Base-by-base conservation (phyloP, 2,329 filamentous ascomycete genomes). In the Aspergillus sojae region DNA sequence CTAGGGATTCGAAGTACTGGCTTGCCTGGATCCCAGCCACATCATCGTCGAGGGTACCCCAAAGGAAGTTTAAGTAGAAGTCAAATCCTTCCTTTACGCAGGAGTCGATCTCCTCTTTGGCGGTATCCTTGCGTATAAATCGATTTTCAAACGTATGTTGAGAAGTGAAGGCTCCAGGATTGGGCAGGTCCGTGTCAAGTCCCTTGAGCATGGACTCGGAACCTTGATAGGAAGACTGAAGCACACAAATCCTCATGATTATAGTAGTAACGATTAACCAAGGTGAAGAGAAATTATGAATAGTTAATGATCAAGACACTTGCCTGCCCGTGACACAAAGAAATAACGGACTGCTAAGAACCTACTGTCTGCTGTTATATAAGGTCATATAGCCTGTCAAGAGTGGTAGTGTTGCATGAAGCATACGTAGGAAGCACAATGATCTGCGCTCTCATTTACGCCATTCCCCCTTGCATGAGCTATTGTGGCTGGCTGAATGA, bases 41-140 rank as follows among this genome's bases (percentile, higher is more conserved):
- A 1, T 61, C 64, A 58, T 72, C 69, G 9, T 72, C 70, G 11
- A 63, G 63, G 16, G 62, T 65, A 1, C 70, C 70, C 69, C 70
- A 71, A 60, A 72, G 66, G 36, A 71, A 70, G 53, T 70, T 71
- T 32, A 72, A 57, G 56, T 72, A 71, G 32, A 72, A 70, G 46
- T 71, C 70, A 58, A 68, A 67, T 0, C 59, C 57, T 34, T 71
- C 68, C 21, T 57, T 36, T 2, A 68, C 62, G 26, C 60, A 60
- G 5, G 61, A 62, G 55, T 72, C 67, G 23, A 72, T 68, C 54
- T 72, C 57, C 32, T 63, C 53, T 12, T 63, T 68, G 2, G 70
- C 67, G 16, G 63, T 68, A 2, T 26, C 48, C 41, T 70, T 71
- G 53, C 68, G 67, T 23, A 72, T 70, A 1, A 61, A 63, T 36